Evolutionary conservation across 2,329 filamentous ascomycete species (phyloP).

Genomic region (Zasmidium citrigriseum): DNA sequence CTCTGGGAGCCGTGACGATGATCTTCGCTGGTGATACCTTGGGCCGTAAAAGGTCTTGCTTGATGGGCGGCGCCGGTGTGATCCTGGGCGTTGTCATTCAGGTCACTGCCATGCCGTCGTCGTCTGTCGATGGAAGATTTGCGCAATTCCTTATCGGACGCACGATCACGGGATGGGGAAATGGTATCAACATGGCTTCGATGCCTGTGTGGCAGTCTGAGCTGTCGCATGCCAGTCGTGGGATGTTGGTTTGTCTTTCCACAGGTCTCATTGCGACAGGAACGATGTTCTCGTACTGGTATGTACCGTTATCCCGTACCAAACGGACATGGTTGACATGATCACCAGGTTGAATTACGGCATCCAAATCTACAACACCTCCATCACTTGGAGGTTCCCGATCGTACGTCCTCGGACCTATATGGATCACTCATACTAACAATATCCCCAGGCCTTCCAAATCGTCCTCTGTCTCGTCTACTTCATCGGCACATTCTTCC

Average conservation of each 20-base stretch:
- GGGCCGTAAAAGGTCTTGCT: conserved; percentile 1
- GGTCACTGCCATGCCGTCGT: conserved; percentile 4
- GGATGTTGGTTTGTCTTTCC: conserved; percentile 4
- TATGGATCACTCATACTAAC: not conserved
- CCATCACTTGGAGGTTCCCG: conserved; percentile 4
- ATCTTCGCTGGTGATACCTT: conserved; percentile 2
- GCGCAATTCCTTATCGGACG: conserved; percentile 2
- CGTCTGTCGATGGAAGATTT: conserved; percentile 3
- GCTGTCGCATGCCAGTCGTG: conserved; percentile 6
- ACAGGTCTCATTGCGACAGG: conserved; percentile 5
- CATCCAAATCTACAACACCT: conserved; percentile 4
- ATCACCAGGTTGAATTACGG: conserved; percentile 2
- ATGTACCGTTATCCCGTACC: not conserved
- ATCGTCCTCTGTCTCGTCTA: conserved; percentile 5
- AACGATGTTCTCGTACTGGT: conserved; percentile 8
- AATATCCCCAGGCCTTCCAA: not conserved
- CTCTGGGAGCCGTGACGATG: conserved; percentile 5
- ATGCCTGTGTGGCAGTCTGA: conserved; percentile 7
- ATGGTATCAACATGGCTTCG: conserved; percentile 7
- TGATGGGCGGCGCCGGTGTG: conserved; percentile 1
- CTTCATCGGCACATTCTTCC: conserved; percentile 8
- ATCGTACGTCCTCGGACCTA: not conserved
- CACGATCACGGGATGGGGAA: conserved; percentile 3
- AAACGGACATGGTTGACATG: not conserved
- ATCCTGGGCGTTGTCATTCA: conserved; percentile 5